Evolutionary conservation across 164 flowering plant species (phyloP).

Genomic region (Magnolia kwangsiensis): DNA sequence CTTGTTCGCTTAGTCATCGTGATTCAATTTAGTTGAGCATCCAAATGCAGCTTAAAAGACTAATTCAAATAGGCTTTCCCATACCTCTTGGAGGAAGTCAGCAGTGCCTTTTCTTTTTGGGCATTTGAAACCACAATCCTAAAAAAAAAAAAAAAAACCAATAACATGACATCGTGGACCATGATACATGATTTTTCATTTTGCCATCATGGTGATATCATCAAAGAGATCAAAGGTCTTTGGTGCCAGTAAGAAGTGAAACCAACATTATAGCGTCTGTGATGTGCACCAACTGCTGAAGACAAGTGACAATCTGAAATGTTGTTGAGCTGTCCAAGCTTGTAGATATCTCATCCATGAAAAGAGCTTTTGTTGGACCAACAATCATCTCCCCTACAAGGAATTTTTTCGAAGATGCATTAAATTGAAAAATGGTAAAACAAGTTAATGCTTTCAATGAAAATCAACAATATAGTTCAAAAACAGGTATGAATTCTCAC

Average conservation of each 20-base stretch:
- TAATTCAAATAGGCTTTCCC: neutral
- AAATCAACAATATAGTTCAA: neutral
- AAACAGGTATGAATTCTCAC: neutral
- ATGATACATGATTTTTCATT: conserved; percentile 47
- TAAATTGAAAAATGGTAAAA: neutral
- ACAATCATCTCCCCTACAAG: conserved; percentile 52
- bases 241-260: conserved; percentile 57
- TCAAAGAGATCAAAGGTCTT: conserved; percentile 58
- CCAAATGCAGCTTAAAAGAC: neutral
- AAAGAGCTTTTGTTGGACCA: conserved; percentile 49
- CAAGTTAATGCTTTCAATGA: neutral
- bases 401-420: neutral
- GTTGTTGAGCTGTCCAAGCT: conserved; percentile 59
- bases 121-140: conserved; percentile 47
- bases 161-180: conserved; percentile 40
- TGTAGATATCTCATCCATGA: conserved; percentile 62
- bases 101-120: conserved; percentile 51
- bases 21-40: neutral
- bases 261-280: conserved; percentile 39
- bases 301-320: conserved; percentile 41
- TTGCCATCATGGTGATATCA: conserved; percentile 50
- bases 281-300: conserved; percentile 46
- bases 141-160: conserved; percentile 38
- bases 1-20: neutral
- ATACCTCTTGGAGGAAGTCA: conserved; percentile 58